Conservation (phyloP, 805 yeast species). For the Metschnikowia proteae region DNA sequence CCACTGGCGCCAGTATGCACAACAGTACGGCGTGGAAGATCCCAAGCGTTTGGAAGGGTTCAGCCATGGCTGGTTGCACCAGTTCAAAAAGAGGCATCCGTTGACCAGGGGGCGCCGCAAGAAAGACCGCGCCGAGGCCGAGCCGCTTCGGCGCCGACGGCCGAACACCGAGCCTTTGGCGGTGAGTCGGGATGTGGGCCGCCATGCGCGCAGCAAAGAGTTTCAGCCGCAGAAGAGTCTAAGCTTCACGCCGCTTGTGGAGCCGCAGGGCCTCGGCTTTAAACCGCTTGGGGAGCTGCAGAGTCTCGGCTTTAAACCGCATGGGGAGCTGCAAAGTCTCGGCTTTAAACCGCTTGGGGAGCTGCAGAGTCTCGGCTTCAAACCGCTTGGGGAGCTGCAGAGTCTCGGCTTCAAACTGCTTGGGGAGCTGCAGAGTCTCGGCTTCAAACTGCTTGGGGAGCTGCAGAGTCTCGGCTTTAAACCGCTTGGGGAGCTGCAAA, state of each 20-base stretch:
- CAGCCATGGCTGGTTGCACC: constrained; percentile 62
- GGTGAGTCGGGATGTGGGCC: constrained; percentile 25
- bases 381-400: too few species aligned
- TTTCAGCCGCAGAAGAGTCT: constrained; percentile 7
- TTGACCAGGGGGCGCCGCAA: constrained; percentile 18
- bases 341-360: too few species aligned
- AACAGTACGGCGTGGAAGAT: constrained; percentile 54
- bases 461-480: too few species aligned
- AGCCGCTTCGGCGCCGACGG: not conserved
- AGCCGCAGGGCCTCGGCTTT: not conserved
- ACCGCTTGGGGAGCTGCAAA: too few species aligned
- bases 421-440: too few species aligned
- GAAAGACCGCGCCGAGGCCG: too few species aligned
- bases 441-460: too few species aligned
- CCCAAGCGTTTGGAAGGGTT: constrained; percentile 54
- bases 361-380: too few species aligned
- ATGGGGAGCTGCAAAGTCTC: too few species aligned
- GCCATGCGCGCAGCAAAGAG: constrained; percentile 8
- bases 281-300: too few species aligned
- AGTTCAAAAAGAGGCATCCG: constrained; percentile 58
- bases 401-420: too few species aligned
- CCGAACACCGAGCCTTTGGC: not conserved
- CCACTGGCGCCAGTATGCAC: constrained; percentile 54
- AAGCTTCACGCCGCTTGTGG: not conserved
- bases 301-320: too few species aligned